These are phyloP conservation scores for sunflower (Helianthus annuus) DNA, from an alignment of 129 eudicot genomes.

Conservation along the genomic window DNA sequence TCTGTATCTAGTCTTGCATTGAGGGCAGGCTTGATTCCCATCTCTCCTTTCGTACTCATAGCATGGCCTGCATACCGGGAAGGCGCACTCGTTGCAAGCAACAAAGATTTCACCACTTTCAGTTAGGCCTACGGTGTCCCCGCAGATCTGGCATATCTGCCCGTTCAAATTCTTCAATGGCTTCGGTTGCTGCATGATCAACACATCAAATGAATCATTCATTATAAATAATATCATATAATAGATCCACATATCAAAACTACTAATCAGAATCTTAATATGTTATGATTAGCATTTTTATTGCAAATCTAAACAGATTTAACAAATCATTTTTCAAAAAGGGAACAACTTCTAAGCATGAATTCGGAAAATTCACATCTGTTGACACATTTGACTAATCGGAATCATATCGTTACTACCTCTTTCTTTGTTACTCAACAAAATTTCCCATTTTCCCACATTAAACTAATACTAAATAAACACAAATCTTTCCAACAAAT, in stretches of 20 bases:
- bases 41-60: constrained; percentile 87
- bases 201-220: constrained; percentile 1
- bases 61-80: constrained; percentile 86
- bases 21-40: constrained; percentile 83
- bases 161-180: constrained; percentile 62
- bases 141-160: constrained; percentile 80
- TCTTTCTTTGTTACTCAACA: background rate
- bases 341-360: background rate
- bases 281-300: background rate
- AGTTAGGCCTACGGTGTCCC: constrained; percentile 61
- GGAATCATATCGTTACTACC: no score
- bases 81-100: constrained; percentile 94
- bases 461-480: background rate
- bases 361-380: background rate
- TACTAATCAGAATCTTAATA: background rate
- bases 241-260: background rate
- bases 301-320: constrained; percentile 1
- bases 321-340: constrained; percentile 6
- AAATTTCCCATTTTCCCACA: constrained; percentile 7
- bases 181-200: constrained; percentile 65
- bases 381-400: background rate
- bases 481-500: constrained; percentile 10
- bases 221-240: background rate
- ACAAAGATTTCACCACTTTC: constrained; percentile 64
- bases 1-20: constrained; percentile 94